A percentile compares a stretch with the other conserved stretches of the same genome.
Evolutionary conservation across 1,284 basidiomycete genomes (phyloP).

Genomic region (Puccinia brachypodii): DNA sequence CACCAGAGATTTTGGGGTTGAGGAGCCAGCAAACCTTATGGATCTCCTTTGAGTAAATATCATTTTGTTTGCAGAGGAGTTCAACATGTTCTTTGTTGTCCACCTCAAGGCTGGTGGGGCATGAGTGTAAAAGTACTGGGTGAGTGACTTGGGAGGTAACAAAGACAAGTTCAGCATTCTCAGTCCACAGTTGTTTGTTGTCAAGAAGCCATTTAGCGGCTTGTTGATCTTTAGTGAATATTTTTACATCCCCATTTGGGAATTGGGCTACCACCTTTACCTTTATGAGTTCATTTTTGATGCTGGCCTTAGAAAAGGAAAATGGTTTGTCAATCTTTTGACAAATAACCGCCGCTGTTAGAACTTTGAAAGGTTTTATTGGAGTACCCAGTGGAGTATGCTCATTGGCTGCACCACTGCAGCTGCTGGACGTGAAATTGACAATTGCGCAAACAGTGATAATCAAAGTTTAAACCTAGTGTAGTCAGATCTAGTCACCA

Average conservation of each 20-base stretch:
- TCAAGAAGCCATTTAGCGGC: slow-evolving; percentile 3
- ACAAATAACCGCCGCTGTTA: too few relatives aligned
- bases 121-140: slow-evolving; percentile 5
- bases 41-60: background rate
- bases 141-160: background rate
- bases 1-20: background rate
- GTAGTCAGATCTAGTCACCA: too few relatives aligned
- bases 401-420: too few relatives aligned
- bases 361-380: too few relatives aligned
- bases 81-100: background rate
- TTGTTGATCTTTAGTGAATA: background rate
- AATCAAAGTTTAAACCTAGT: too few relatives aligned
- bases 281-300: background rate
- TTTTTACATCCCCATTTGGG: too few relatives aligned
- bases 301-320: background rate
- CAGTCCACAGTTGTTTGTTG: slow-evolving; percentile 26
- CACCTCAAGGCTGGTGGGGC: background rate
- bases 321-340: too few relatives aligned
- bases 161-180: background rate
- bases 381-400: too few relatives aligned
- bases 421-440: too few relatives aligned
- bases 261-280: background rate
- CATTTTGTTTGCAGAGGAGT: background rate
- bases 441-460: too few relatives aligned
- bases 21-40: background rate